phyloP scores from a whole-genome alignment of 805 yeast species.

The Cyberlindnera saturnus region DNA sequence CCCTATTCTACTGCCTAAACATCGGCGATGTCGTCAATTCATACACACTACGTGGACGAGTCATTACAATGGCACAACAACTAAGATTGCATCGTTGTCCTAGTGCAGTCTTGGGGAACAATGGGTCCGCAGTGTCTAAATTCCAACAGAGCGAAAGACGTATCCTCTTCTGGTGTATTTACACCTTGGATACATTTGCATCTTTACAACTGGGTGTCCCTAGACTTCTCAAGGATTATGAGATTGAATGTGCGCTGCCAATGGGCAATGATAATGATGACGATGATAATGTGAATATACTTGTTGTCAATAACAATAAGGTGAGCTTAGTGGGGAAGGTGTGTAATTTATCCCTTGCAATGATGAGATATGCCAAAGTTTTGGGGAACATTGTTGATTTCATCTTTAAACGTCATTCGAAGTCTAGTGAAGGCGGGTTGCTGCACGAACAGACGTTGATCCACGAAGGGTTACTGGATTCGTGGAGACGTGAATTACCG shows the following conservation, averaged over 20 bases:
- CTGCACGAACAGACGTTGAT: slow-evolving; percentile 29
- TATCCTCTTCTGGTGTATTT: slow-evolving; percentile 78
- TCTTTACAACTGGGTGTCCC: slow-evolving; percentile 81
- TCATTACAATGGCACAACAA: slow-evolving; percentile 80
- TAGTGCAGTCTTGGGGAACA: slow-evolving; percentile 65
- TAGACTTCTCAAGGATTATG: slow-evolving; percentile 68
- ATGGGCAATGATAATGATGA: slow-evolving; percentile 39
- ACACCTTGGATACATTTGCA: slow-evolving; percentile 68
- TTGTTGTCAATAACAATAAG: slow-evolving; percentile 52
- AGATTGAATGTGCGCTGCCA: slow-evolving; percentile 83
- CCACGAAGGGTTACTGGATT: slow-evolving; percentile 65
- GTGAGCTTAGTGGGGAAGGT: slow-evolving; percentile 68
- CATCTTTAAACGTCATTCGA: slow-evolving; percentile 50
- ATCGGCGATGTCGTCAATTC: slow-evolving; percentile 70
- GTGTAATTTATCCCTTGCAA: slow-evolving; percentile 51
- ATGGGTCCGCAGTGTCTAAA: slow-evolving; percentile 57
- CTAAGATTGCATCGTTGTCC: slow-evolving; percentile 83
- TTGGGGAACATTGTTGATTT: slow-evolving; percentile 69
- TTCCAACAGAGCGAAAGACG: slow-evolving; percentile 80
- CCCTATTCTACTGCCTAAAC: slow-evolving; percentile 64
- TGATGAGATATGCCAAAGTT: slow-evolving; percentile 66
- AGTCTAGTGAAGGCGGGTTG: slow-evolving; percentile 11
- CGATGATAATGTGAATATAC: slow-evolving; percentile 47
- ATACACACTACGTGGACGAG: slow-evolving; percentile 70
- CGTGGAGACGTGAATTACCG: slow-evolving; percentile 75